A percentile compares a stretch with the other conserved stretches of the same genome.
phyloP scores from a whole-genome alignment of 768 basidiomycete species.

The Cubamyces lactineus region DNA sequence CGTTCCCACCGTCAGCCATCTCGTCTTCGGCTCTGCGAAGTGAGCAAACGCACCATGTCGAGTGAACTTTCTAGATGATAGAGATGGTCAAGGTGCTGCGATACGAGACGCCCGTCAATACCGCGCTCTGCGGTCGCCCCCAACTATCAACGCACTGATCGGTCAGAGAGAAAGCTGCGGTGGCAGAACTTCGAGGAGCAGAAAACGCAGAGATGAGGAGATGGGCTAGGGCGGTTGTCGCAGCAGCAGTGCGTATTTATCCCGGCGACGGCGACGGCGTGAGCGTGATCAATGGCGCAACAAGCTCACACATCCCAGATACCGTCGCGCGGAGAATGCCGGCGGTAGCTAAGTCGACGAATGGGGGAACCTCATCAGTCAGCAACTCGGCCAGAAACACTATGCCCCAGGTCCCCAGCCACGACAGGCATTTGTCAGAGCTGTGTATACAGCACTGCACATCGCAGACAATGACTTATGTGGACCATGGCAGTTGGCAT shows the following conservation, averaged over 20 bases:
- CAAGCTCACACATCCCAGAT: slow-evolving; percentile 16
- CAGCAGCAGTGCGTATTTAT: slow-evolving; percentile 12
- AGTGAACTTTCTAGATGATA: not conserved
- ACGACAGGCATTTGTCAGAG: not conserved
- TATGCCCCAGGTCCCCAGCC: not conserved
- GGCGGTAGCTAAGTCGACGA: slow-evolving; percentile 17
- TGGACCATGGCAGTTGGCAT: too few relatives aligned
- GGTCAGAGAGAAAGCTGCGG: not conserved
- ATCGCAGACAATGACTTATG: too few relatives aligned
- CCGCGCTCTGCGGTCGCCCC: not conserved
- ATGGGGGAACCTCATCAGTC: slow-evolving; percentile 12
- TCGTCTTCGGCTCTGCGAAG: not conserved
- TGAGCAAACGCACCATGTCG: slow-evolving; percentile 22
- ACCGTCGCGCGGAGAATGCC: slow-evolving; percentile 15
- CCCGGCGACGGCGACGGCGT: slow-evolving; percentile 7
- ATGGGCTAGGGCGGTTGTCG: not conserved
- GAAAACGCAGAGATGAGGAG: not conserved
- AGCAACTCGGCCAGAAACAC: not conserved
- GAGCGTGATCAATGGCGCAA: slow-evolving; percentile 24
- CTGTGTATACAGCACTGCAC: too few relatives aligned
- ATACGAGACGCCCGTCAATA: not conserved
- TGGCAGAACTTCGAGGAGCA: not conserved
- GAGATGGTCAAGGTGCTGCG: not conserved
- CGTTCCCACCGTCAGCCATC: slow-evolving; percentile 2
- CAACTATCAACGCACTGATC: not conserved